These are phyloP conservation scores for Eimeria falciformis DNA, from an alignment of 169 alveolate genomes.

Conservation along the genomic window DNA sequence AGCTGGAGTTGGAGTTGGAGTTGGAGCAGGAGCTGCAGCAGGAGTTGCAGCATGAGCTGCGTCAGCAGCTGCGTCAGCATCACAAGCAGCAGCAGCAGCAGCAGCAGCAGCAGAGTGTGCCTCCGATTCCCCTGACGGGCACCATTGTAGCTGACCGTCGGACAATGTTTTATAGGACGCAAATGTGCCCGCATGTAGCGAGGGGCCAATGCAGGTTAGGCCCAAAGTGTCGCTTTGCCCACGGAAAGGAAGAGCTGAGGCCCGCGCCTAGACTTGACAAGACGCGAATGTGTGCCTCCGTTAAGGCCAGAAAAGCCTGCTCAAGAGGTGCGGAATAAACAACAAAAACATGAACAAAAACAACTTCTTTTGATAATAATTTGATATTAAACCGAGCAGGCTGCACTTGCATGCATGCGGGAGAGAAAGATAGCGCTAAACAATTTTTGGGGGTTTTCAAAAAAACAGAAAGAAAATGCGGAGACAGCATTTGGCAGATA, in stretches of 20 bases:
- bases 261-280: slow-evolving; percentile 65
- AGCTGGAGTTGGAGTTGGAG: not conserved
- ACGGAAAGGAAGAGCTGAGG: slow-evolving; percentile 78
- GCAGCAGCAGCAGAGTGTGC: not conserved
- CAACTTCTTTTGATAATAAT: too few species aligned
- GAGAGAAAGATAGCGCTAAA: too few species aligned
- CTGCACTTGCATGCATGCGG: too few species aligned
- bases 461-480: too few species aligned
- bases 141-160: slow-evolving; percentile 70
- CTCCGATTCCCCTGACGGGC: slow-evolving; percentile 18
- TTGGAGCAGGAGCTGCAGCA: not conserved
- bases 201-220: slow-evolving; percentile 81
- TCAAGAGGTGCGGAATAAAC: slow-evolving; percentile 66
- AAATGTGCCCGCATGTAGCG: slow-evolving; percentile 79
- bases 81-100: not conserved
- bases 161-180: slow-evolving; percentile 79
- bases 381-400: too few species aligned
- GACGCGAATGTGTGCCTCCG: slow-evolving; percentile 64
- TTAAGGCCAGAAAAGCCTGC: slow-evolving; percentile 62
- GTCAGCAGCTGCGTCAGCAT: too few species aligned
- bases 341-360: too few species aligned
- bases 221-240: slow-evolving; percentile 81
- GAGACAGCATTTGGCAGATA: too few species aligned
- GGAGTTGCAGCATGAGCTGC: not conserved
- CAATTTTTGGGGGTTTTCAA: too few species aligned